Conservation (phyloP, 371 early-diverging fungal species). For the Sporodiniella umbellata region DNA sequence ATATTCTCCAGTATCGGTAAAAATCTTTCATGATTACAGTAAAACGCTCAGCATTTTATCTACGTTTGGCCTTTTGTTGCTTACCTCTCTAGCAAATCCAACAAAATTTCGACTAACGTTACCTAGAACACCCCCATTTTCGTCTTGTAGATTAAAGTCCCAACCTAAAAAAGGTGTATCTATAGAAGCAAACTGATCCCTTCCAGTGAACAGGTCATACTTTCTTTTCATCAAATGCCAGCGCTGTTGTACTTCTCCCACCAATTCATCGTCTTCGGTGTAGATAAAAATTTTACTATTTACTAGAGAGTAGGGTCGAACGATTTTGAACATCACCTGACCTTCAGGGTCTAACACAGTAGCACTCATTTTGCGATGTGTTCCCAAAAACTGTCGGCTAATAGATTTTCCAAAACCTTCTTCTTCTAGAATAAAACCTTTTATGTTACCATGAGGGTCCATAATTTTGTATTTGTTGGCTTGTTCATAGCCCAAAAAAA, state of each 20-base stretch:
- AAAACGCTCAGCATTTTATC: no score
- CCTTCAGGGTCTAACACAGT: constrained; percentile 70
- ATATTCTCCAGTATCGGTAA: constrained; percentile 87
- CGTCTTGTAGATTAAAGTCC: constrained; percentile 76
- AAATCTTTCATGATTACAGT: constrained; percentile 49
- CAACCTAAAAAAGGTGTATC: constrained; percentile 78
- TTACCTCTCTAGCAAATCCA: constrained; percentile 80
- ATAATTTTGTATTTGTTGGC: constrained; percentile 85
- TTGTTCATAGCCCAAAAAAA: constrained; percentile 81
- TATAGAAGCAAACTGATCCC: constrained; percentile 73
- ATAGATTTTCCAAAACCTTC: constrained; percentile 62
- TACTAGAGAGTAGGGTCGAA: constrained; percentile 75
- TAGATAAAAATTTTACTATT: constrained; percentile 74
- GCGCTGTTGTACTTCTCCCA: constrained; percentile 88
- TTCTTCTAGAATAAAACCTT: constrained; percentile 84
- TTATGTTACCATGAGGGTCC: constrained; percentile 64
- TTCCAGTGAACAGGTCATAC: constrained; percentile 76
- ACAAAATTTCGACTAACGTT: constrained; percentile 80
- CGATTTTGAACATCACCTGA: constrained; percentile 69
- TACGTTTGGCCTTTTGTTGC: background rate
- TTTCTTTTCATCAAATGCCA: constrained; percentile 85
- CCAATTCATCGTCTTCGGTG: constrained; percentile 56
- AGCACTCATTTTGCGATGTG: constrained; percentile 79
- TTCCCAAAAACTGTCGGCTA: constrained; percentile 71
- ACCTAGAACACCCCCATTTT: constrained; percentile 54